Percentiles rank a stretch among this genome's conserved stretches.
Conservation (phyloP, 768 basidiomycete genomes). For the Termitomyces sp. region DNA sequence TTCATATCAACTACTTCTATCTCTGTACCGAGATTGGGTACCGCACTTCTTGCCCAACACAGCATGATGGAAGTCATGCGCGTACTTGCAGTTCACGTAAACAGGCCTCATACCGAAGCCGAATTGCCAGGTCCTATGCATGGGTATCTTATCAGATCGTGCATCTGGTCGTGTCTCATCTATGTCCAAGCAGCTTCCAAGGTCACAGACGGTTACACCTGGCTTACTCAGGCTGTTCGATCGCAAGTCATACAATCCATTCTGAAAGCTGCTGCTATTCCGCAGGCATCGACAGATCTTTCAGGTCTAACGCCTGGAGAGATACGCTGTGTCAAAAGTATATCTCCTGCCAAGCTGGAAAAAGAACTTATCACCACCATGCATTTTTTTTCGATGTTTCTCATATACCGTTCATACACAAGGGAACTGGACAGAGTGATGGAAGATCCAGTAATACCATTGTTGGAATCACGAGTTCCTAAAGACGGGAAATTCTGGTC, state of each 20-base stretch:
- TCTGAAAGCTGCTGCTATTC: constrained; percentile 1
- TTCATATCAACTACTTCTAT: background rate
- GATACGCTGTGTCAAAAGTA: background rate
- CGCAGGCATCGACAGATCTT: background rate
- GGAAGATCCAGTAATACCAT: background rate
- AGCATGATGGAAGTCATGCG: constrained; percentile 7
- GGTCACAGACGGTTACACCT: constrained; percentile 3
- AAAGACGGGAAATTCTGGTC: background rate
- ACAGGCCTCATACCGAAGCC: background rate
- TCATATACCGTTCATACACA: constrained; percentile 3
- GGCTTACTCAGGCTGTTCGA: constrained; percentile 4
- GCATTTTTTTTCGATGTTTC: background rate
- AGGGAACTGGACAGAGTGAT: background rate
- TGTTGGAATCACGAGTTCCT: background rate
- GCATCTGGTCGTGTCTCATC: background rate
- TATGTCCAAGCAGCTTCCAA: background rate
- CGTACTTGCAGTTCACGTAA: background rate
- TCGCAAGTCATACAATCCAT: constrained; percentile 1
- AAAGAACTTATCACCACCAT: background rate
- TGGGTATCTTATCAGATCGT: background rate
- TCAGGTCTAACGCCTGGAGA: background rate
- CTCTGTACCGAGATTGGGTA: background rate
- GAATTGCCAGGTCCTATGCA: background rate
- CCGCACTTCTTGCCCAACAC: constrained; percentile 2
- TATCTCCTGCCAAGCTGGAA: background rate